phyloP scores from a whole-genome alignment of 2,329 filamentous ascomycete genomes.

The Neospermospora avenae region DNA sequence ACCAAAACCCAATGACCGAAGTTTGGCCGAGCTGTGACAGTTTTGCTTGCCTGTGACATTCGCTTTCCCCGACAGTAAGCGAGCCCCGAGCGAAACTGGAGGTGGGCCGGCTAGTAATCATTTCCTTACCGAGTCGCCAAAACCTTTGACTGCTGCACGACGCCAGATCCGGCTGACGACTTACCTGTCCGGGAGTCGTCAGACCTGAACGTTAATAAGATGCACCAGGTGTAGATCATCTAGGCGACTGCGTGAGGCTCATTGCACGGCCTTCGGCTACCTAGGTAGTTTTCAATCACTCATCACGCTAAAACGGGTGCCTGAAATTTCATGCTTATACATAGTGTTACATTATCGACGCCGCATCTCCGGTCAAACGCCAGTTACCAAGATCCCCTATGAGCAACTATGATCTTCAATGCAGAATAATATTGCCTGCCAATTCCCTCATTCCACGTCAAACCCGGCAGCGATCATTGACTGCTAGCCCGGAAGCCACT shows the following conservation, averaged over 20 bases:
- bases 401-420: slow-evolving; percentile 9
- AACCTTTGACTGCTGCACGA: background rate
- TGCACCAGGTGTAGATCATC: slow-evolving; percentile 8
- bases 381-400: slow-evolving; percentile 23
- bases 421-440: slow-evolving; percentile 12
- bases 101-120: no score
- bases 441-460: slow-evolving; percentile 8
- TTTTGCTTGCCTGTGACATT: no score
- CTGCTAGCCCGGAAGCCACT: background rate
- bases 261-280: background rate
- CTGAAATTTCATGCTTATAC: slow-evolving; percentile 25
- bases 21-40: no score
- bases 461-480: background rate
- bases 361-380: slow-evolving; percentile 28
- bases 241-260: slow-evolving; percentile 1
- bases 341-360: slow-evolving; percentile 18
- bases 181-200: background rate
- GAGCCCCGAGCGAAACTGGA: no score
- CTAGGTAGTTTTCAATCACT: background rate
- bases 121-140: slow-evolving; percentile 5
- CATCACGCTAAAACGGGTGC: background rate
- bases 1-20: no score
- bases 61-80: no score
- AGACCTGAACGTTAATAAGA: background rate
- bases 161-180: background rate